Conservation (phyloP, 345 rosid genomes). For the Physaria fendleri region DNA sequence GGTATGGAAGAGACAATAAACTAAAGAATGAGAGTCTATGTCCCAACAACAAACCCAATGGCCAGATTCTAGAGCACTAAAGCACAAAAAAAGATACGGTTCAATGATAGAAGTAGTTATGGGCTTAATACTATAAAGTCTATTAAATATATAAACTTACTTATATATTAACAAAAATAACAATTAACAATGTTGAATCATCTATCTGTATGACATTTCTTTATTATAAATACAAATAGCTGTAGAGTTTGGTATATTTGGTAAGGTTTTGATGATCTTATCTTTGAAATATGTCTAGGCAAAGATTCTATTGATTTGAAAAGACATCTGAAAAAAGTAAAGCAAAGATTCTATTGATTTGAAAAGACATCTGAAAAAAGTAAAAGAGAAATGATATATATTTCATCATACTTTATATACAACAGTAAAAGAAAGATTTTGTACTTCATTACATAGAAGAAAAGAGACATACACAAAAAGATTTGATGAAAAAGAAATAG, state of each 20-base stretch:
- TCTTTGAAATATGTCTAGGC: not conserved
- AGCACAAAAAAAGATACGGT: conserved; percentile 14
- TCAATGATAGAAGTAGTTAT: conserved; percentile 6
- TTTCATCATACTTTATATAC: conserved; percentile 19
- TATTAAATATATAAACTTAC: not conserved
- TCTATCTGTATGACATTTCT: too few species aligned
- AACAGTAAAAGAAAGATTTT: conserved; percentile 15
- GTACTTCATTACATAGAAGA: conserved; percentile 25
- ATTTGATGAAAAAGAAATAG: not conserved
- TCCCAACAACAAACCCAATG: conserved; percentile 25
- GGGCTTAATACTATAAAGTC: not conserved
- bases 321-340: not conserved
- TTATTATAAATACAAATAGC: too few species aligned
- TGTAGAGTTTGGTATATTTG: not conserved
- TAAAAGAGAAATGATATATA: conserved; percentile 17
- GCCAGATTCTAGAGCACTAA: conserved; percentile 27
- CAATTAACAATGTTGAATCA: too few species aligned
- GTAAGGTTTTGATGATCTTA: not conserved
- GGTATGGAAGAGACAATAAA: not conserved
- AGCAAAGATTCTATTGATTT: not conserved
- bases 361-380: conserved; percentile 5
- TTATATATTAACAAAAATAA: not conserved
- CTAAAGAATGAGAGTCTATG: conserved; percentile 1
- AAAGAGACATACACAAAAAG: conserved; percentile 18
- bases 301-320: not conserved